Percentiles rank a stretch among this genome's conserved stretches.
These are phyloP conservation scores for Pythium phragmiticola DNA, from an alignment of 352 stramenopile species.

Conservation along the genomic window DNA sequence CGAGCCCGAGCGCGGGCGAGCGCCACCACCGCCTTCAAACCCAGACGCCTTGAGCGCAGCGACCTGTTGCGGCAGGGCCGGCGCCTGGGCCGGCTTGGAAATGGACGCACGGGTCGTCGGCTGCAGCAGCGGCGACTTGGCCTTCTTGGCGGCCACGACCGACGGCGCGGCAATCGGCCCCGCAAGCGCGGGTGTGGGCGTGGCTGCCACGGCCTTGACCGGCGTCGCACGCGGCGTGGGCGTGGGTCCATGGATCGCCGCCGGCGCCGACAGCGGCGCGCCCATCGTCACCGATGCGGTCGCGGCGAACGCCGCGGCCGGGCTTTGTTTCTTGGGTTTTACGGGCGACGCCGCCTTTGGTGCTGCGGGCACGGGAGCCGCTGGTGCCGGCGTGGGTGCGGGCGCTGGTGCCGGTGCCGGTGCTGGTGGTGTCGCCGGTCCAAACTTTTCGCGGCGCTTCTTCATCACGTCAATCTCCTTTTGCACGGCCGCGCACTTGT, in stretches of 20 bases:
- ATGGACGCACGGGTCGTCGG: conserved; percentile 19
- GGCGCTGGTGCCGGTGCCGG: neutral
- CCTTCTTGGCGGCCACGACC: conserved; percentile 20
- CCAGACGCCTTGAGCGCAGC: conserved; percentile 17
- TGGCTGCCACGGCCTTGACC: conserved; percentile 2
- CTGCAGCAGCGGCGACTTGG: conserved; percentile 21
- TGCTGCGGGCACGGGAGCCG: neutral
- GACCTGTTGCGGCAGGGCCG: conserved; percentile 7
- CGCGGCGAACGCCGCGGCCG: conserved; percentile 18
- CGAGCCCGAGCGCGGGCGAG: conserved; percentile 60
- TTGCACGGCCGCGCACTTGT: conserved; percentile 85
- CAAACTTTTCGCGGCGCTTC: conserved; percentile 62
- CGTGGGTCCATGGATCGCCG: conserved; percentile 19
- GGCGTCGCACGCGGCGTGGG: conserved; percentile 14
- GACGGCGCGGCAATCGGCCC: conserved; percentile 9
- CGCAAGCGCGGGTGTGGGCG: neutral
- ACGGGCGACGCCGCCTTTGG: conserved; percentile 9
- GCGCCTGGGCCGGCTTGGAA: conserved; percentile 11
- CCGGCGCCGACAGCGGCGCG: conserved; percentile 22
- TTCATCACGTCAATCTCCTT: conserved; percentile 83
- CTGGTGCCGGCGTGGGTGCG: neutral
- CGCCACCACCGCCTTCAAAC: conserved; percentile 14
- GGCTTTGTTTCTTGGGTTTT: conserved; percentile 2
- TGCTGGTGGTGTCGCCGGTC: conserved; percentile 16
- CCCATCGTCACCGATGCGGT: neutral